phyloP scores from a whole-genome alignment of 1,284 basidiomycete species.

The Fereydounia khargensis region DNA sequence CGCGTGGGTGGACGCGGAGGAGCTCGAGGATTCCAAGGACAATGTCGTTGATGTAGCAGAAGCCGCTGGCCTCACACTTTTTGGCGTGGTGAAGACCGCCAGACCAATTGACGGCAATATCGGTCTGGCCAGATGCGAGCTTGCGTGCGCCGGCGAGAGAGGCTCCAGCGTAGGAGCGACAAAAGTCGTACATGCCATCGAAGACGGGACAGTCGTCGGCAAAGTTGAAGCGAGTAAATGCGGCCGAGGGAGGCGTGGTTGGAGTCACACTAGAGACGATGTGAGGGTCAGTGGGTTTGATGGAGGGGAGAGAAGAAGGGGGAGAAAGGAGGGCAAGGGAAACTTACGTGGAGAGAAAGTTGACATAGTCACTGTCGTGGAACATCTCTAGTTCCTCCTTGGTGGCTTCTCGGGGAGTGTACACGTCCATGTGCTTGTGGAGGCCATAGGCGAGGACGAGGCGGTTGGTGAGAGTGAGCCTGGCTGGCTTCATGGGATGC shows the following conservation, averaged over 20 bases:
- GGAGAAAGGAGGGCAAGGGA: constrained; percentile 31
- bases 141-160: constrained; percentile 71
- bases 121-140: constrained; percentile 68
- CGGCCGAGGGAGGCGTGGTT: constrained; percentile 41
- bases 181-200: constrained; percentile 57
- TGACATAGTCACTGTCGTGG: constrained; percentile 89
- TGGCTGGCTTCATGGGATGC: constrained; percentile 97
- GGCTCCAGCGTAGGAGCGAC: constrained; percentile 57
- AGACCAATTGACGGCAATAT: constrained; percentile 97
- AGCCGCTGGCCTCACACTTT: constrained; percentile 91
- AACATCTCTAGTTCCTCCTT: constrained; percentile 85
- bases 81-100: constrained; percentile 97
- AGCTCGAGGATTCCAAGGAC: constrained; percentile 54
- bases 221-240: constrained; percentile 56
- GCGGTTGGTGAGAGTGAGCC: constrained; percentile 88
- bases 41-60: constrained; percentile 92
- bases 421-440: constrained; percentile 93
- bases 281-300: not conserved
- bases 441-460: constrained; percentile 94
- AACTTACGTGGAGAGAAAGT: constrained; percentile 87
- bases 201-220: constrained; percentile 57
- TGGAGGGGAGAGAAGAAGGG: not conserved
- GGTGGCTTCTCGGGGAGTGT: constrained; percentile 82
- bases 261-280: constrained; percentile 51
- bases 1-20: constrained; percentile 69